Evolutionary conservation across 176 grass and related monocot genomes (phyloP).

Genomic region (Ananas comosus): DNA sequence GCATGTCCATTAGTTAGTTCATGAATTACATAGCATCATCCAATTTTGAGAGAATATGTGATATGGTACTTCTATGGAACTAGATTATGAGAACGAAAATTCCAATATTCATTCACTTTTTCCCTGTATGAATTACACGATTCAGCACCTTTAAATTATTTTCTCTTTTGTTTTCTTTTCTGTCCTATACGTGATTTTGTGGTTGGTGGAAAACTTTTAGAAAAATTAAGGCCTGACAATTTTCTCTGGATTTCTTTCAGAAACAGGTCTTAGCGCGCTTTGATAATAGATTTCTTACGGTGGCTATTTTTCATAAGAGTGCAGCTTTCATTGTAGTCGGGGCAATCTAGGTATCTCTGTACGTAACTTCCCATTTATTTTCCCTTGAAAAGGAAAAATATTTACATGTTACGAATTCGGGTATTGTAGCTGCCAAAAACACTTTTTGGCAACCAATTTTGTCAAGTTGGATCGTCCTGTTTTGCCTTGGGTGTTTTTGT

Average conservation of each 20-base stretch:
- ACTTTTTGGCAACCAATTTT: conserved; percentile 7
- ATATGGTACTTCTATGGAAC: no score
- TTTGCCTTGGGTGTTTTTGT: not conserved
- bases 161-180: not conserved
- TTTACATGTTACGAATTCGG: not conserved
- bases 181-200: not conserved
- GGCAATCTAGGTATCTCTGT: not conserved
- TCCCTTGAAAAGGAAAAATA: conserved; percentile 5
- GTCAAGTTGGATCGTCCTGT: conserved; percentile 8
- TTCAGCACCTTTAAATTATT: not conserved
- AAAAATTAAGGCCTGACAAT: not conserved
- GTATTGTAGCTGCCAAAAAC: not conserved
- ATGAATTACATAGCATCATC: no score
- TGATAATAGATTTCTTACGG: conserved; percentile 40
- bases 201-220: not conserved
- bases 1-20: no score
- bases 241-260: conserved; percentile 35
- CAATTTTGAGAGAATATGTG: no score
- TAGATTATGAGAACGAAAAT: no score
- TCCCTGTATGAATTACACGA: no score
- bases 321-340: not conserved
- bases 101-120: no score
- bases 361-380: not conserved
- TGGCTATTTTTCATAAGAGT: not conserved
- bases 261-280: conserved; percentile 66